These are phyloP conservation scores for Saprolegnia parasitica DNA, from an alignment of 352 stramenopile species.

Conservation along the genomic window DNA sequence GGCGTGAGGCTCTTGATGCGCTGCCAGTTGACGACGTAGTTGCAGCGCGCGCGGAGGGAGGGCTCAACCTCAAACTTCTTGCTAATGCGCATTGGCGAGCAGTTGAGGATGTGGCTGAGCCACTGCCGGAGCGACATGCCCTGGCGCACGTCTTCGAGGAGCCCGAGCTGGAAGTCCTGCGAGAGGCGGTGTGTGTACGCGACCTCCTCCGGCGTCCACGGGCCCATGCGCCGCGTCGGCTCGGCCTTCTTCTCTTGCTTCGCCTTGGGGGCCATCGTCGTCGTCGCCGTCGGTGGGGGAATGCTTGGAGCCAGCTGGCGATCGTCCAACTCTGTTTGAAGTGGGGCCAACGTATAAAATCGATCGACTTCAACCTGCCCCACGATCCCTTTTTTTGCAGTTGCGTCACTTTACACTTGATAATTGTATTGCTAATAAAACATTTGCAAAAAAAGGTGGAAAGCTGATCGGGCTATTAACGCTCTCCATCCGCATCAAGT, in stretches of 20 bases:
- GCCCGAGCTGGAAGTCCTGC: constrained; percentile 20
- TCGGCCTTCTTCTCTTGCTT: background rate
- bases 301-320: background rate
- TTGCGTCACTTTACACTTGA: constrained; percentile 3
- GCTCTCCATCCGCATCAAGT: background rate
- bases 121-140: constrained; percentile 26
- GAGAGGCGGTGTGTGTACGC: constrained; percentile 23
- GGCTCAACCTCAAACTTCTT: constrained; percentile 28
- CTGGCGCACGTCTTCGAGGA: constrained; percentile 23
- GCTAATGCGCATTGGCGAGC: constrained; percentile 26
- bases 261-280: background rate
- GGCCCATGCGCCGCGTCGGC: constrained; percentile 6
- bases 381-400: background rate
- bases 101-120: constrained; percentile 26
- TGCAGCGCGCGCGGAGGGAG: constrained; percentile 15
- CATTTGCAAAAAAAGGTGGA: background rate
- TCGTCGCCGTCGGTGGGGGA: background rate
- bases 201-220: constrained; percentile 24
- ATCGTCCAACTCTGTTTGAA: constrained; percentile 13
- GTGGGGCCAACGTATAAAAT: constrained; percentile 5
- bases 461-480: constrained; percentile 2
- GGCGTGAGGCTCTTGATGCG: constrained; percentile 24
- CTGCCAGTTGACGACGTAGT: constrained; percentile 25
- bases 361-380: constrained; percentile 21
- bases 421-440: constrained; percentile 2